Evolutionary conservation across 495 filamentous ascomycete species (phyloP).

Genomic region (Rostrohypoxylon terebratum): DNA sequence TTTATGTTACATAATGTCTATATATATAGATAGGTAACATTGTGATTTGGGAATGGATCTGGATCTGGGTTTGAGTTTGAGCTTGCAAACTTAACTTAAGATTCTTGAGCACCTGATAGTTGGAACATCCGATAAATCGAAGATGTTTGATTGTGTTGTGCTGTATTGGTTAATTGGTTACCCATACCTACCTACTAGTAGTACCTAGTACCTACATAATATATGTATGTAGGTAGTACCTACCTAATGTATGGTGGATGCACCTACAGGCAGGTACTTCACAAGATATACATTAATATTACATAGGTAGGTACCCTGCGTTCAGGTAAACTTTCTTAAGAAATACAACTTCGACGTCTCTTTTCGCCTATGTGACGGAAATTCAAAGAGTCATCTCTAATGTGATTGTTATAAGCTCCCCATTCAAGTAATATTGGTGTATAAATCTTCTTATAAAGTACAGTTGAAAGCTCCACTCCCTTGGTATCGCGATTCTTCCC

Average conservation of each 20-base stretch:
- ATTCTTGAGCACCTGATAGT: no score
- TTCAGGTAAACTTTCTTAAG: not conserved
- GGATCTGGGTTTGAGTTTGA: no score
- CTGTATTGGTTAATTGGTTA: no score
- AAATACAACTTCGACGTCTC: not conserved
- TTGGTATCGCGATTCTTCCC: slow-evolving; percentile 24
- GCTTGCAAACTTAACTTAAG: no score
- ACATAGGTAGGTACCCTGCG: not conserved
- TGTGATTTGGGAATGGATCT: not conserved
- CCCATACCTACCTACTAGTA: no score
- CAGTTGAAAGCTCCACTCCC: slow-evolving; percentile 21
- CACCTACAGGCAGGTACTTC: not conserved
- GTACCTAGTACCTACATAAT: no score
- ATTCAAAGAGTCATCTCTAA: not conserved
- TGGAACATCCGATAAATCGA: no score
- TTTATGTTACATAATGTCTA: slow-evolving; percentile 2
- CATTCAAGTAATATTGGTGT: not conserved
- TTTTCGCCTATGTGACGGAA: not conserved
- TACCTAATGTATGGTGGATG: no score
- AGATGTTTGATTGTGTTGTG: not conserved
- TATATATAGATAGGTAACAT: not conserved
- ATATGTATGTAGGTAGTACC: no score
- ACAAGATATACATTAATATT: no score
- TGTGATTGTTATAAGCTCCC: not conserved
- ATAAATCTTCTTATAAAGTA: not conserved